phyloP scores from a whole-genome alignment of 768 basidiomycete genomes.

The Lepiota subincarnata region DNA sequence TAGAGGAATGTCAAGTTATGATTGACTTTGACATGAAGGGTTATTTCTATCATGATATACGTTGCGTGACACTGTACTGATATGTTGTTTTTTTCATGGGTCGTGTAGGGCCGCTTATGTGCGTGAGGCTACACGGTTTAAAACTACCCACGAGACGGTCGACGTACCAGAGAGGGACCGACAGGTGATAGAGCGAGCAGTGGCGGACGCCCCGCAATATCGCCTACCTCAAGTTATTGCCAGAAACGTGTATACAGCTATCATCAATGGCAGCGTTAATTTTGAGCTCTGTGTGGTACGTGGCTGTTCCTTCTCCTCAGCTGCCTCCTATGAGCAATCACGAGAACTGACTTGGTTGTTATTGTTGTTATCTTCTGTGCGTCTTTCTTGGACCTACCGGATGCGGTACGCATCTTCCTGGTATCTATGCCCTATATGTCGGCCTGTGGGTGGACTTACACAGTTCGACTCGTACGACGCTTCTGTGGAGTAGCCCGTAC shows the following conservation, averaged over 20 bases:
- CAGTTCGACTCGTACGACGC: conserved; percentile 5
- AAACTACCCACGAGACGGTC: conserved; percentile 18
- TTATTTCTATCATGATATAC: background rate
- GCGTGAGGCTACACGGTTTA: conserved; percentile 24
- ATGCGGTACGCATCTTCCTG: background rate
- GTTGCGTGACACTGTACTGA: background rate
- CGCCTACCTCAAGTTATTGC: conserved; percentile 21
- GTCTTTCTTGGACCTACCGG: background rate
- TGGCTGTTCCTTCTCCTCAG: background rate
- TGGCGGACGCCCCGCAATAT: conserved; percentile 15
- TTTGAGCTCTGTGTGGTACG: conserved; percentile 25
- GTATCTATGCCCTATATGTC: too few species aligned
- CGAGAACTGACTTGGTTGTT: background rate
- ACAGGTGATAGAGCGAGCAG: conserved; percentile 21
- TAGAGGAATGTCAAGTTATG: background rate
- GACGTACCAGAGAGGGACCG: conserved; percentile 22
- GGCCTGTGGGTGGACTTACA: background rate
- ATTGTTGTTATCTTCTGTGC: background rate
- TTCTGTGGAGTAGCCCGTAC: background rate
- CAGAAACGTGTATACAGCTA: conserved; percentile 18
- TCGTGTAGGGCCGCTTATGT: conserved; percentile 21
- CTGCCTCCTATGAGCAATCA: background rate
- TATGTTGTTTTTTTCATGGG: background rate
- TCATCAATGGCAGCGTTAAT: conserved; percentile 20
- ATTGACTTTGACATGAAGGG: background rate